A percentile compares a stretch with the other conserved stretches of the same genome.
Conservation (phyloP, 495 filamentous ascomycete genomes). For the Cenococcum geophilum region DNA sequence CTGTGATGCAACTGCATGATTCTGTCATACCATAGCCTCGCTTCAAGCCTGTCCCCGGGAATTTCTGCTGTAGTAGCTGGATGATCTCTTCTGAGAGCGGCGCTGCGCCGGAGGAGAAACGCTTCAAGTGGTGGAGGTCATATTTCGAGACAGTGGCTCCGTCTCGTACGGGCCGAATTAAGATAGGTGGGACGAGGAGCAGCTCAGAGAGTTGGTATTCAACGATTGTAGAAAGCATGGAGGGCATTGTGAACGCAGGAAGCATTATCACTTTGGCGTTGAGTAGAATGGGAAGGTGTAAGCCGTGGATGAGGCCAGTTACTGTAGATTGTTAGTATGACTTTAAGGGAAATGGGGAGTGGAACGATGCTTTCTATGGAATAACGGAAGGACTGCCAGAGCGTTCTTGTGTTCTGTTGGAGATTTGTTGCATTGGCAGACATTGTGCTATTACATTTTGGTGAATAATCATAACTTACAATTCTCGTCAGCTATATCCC, state of each 20-base stretch:
- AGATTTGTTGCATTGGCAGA: slow-evolving; percentile 48
- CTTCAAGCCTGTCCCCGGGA: slow-evolving; percentile 59
- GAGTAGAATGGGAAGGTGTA: slow-evolving; percentile 53
- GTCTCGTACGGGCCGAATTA: slow-evolving; percentile 61
- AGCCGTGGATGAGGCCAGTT: slow-evolving; percentile 53
- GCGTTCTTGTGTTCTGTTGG: slow-evolving; percentile 44
- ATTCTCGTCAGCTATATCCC: slow-evolving; percentile 16
- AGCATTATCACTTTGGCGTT: slow-evolving; percentile 57
- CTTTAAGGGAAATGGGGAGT: not conserved
- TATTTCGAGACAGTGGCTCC: slow-evolving; percentile 54
- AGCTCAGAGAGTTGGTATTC: slow-evolving; percentile 53
- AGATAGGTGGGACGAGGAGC: slow-evolving; percentile 62
- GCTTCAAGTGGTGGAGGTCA: slow-evolving; percentile 48
- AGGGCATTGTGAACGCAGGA: slow-evolving; percentile 51
- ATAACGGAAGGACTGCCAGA: slow-evolving; percentile 51
- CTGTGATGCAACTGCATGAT: slow-evolving; percentile 55
- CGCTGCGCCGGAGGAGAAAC: slow-evolving; percentile 57
- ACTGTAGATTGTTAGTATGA: slow-evolving; percentile 17
- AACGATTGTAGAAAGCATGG: slow-evolving; percentile 49
- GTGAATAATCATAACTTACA: slow-evolving; percentile 52
- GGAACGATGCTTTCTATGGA: slow-evolving; percentile 39
- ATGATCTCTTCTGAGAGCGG: slow-evolving; percentile 60
- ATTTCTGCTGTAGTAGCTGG: slow-evolving; percentile 49
- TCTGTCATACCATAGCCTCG: slow-evolving; percentile 68
- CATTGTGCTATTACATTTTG: slow-evolving; percentile 59